Conservation (phyloP, 176 grass and related monocot species). For the Pontederia crassipes region DNA sequence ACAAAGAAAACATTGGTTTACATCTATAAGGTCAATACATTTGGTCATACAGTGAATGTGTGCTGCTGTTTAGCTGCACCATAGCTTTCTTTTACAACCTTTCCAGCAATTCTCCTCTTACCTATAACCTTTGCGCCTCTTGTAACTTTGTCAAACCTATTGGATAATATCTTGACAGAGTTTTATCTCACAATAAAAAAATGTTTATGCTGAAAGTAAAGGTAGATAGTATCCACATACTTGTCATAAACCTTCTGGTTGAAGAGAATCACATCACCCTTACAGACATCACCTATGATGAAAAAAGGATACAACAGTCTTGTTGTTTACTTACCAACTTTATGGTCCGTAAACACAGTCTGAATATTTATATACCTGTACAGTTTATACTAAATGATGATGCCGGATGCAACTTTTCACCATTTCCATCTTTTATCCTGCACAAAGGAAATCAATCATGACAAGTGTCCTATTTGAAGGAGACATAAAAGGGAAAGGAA, state of each 20-base stretch:
- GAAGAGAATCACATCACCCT: conserved; percentile 47
- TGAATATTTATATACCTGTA: conserved; percentile 31
- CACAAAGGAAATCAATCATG: neutral
- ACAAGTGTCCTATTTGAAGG: neutral
- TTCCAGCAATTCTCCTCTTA: conserved; percentile 50
- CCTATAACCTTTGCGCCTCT: conserved; percentile 38
- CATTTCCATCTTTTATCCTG: conserved; percentile 48
- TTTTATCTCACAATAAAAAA: neutral
- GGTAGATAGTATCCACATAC: conserved; percentile 13
- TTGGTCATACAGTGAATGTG: conserved; percentile 55
- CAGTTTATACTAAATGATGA: conserved; percentile 59
- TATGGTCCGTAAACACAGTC: neutral
- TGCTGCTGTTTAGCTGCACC: conserved; percentile 66
- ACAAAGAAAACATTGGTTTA: neutral
- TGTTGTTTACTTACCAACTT: neutral
- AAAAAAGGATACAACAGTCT: conserved; percentile 1
- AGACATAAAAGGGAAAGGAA: neutral
- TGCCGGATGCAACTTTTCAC: conserved; percentile 46
- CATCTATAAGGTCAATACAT: conserved; percentile 4
- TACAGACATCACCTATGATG: conserved; percentile 60
- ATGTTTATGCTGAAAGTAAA: neutral
- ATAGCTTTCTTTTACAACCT: conserved; percentile 69
- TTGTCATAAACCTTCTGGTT: conserved; percentile 56
- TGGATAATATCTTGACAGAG: neutral
- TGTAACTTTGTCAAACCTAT: conserved; percentile 32